These are phyloP conservation scores for Chimonanthus salicifolius DNA, from an alignment of 164 flowering plant species.

Conservation along the genomic window DNA sequence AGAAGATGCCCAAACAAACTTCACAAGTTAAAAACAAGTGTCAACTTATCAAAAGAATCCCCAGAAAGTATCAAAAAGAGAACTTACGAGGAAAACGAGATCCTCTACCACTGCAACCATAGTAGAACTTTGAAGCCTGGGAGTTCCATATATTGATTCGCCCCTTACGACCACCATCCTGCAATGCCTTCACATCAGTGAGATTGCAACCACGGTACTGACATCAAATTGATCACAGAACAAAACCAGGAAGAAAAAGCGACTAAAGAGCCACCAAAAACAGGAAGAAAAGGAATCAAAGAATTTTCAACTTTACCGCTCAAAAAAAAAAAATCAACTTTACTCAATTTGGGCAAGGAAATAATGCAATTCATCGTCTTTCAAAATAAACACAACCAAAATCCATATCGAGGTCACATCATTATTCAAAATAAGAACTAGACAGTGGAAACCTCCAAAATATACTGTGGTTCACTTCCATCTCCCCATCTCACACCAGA, in stretches of 20 bases:
- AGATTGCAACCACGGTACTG: not conserved
- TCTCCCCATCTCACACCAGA: not conserved
- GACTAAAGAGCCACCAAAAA: not conserved
- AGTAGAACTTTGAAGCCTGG: conserved; percentile 47
- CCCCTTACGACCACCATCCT: conserved; percentile 27
- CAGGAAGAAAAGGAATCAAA: too few relatives aligned
- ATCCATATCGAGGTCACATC: too few relatives aligned
- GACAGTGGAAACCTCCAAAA: not conserved
- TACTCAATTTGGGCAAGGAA: not conserved
- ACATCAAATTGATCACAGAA: too few relatives aligned
- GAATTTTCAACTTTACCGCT: not conserved
- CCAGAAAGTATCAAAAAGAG: not conserved
- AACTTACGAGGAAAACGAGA: conserved; percentile 67
- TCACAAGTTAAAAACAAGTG: too few relatives aligned
- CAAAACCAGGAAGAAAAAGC: not conserved
- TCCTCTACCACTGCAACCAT: conserved; percentile 75
- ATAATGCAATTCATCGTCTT: not conserved
- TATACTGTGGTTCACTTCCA: not conserved
- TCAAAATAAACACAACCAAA: too few relatives aligned
- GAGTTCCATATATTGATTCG: conserved; percentile 88
- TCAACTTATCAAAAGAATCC: not conserved
- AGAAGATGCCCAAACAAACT: too few relatives aligned
- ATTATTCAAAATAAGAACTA: not conserved
- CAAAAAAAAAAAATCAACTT: not conserved
- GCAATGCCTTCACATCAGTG: conserved; percentile 4